Evolutionary conservation across 306 rosid genomes (phyloP), one percentile per base, ranked within the genome.

Genomic region (Trichosanthes cucumerina): DNA sequence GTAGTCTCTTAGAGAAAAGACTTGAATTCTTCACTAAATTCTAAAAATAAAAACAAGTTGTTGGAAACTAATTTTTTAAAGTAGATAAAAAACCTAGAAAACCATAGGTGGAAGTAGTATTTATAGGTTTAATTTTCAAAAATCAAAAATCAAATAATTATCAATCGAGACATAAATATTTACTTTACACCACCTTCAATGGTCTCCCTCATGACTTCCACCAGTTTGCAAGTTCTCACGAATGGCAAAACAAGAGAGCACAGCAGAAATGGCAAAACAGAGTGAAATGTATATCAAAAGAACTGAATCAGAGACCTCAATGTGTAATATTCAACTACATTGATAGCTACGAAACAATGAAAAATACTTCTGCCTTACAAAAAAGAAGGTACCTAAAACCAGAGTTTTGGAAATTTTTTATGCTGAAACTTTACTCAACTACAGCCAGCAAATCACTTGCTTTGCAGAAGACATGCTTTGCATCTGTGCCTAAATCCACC

Each of bases 401-500:
- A 12, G 34, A 39, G 76, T 4, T 12, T n/a, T 63, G 28, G 24
- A 15, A 26, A 26, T 16, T 8, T 8, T 62, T 2, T 4, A 19
- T 38, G 0, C 75, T 69, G 11, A 69, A 21, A 5, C 72, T 58
- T 58, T 87, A 95, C 84, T 95, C 97, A 41, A 95, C 97, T 70
- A 87, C 87, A 2, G 99, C 98, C 84, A 92, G 78, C 33, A 95
- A 84, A 57, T 95, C 99, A 66, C 93, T 86, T 66, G 90, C 89
- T 84, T 87, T 95, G 79, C 93, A 88, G 90, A 95, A 95, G 86
- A 95, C 90, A 76, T 91, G 97, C 82, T 86, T 91, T 34, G 81
- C 86, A 72, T 88, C 91, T 28, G 86, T 80, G 57, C 99, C 99
- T 89, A 95, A 84, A 85, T 95, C 97, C 87, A 95, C 99, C 99